phyloP scores from a whole-genome alignment of 2,329 filamentous ascomycete species.

The Aspergillus sclerotialis region DNA sequence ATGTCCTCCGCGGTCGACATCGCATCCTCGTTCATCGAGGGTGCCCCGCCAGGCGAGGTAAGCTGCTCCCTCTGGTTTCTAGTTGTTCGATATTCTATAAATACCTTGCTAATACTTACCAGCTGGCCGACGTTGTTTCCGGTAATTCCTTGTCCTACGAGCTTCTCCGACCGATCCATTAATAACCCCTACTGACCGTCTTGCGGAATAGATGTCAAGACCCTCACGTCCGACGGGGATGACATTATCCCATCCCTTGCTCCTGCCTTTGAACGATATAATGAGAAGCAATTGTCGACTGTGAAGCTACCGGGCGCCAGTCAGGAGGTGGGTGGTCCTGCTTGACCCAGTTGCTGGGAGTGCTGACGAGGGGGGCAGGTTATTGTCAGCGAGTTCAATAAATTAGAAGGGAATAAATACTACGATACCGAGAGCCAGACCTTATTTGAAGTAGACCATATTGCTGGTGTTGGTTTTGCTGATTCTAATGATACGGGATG shows the following conservation, averaged over 20 bases:
- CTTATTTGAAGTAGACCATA: constrained; percentile 84
- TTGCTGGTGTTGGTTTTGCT: constrained; percentile 54
- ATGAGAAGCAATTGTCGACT: constrained; percentile 86
- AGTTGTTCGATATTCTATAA: constrained; percentile 14
- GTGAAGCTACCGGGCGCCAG: constrained; percentile 84
- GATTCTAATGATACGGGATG: background rate
- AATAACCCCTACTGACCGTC: background rate
- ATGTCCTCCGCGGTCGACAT: constrained; percentile 50
- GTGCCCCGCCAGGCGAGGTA: constrained; percentile 95
- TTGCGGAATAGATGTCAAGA: constrained; percentile 73
- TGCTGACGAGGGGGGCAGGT: constrained; percentile 38
- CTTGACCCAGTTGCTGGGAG: background rate
- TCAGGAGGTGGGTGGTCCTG: constrained; percentile 53
- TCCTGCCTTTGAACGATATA: constrained; percentile 88
- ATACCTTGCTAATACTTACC: constrained; percentile 11
- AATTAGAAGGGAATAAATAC: constrained; percentile 72
- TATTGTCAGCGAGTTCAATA: constrained; percentile 80
- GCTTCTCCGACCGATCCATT: background rate
- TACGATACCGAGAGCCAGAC: constrained; percentile 83
- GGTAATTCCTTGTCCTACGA: constrained; percentile 45
- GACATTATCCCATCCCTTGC: constrained; percentile 63
- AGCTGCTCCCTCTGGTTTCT: constrained; percentile 8
- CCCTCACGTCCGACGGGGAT: constrained; percentile 64
- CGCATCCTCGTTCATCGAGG: constrained; percentile 81
- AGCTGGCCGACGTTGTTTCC: constrained; percentile 84